phyloP scores from a whole-genome alignment of 2,329 filamentous ascomycete genomes.

The Neoscytalidium dimidiatum region DNA sequence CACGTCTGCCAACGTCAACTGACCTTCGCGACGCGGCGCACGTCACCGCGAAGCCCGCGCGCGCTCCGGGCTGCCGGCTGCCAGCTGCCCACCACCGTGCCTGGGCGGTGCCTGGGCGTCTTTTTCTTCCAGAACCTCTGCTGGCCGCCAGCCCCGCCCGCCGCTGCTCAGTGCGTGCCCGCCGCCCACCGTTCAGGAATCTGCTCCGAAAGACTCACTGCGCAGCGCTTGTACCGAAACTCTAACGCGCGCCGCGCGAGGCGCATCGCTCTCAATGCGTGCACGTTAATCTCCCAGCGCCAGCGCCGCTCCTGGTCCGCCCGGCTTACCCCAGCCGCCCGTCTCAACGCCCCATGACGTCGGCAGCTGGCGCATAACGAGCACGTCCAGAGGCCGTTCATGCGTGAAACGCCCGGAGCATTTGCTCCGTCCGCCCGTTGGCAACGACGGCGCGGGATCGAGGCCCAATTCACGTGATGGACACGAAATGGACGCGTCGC shows the following conservation, averaged over 20 bases:
- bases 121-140: background rate
- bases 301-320: background rate
- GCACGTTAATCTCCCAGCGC: slow-evolving; percentile 15
- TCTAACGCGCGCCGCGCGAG: slow-evolving; percentile 11
- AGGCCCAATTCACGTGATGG: background rate
- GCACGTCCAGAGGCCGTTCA: slow-evolving; percentile 1
- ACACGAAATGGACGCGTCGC: slow-evolving; percentile 9
- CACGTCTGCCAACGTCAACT: background rate
- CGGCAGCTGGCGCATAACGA: background rate
- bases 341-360: slow-evolving; percentile 4
- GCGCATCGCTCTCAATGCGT: slow-evolving; percentile 10
- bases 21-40: background rate
- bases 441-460: background rate
- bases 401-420: slow-evolving; percentile 10
- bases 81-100: background rate
- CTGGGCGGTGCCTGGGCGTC: background rate
- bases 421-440: background rate
- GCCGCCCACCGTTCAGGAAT: background rate
- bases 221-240: background rate
- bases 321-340: slow-evolving; percentile 12
- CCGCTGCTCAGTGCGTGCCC: background rate
- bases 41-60: slow-evolving; percentile 3
- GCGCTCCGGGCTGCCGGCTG: no score
- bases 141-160: background rate
- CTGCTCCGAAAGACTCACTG: background rate